Evolutionary conservation across 169 alveolate species (phyloP), one percentile per base, ranked within the genome.

Genomic region (Theileria equi): DNA sequence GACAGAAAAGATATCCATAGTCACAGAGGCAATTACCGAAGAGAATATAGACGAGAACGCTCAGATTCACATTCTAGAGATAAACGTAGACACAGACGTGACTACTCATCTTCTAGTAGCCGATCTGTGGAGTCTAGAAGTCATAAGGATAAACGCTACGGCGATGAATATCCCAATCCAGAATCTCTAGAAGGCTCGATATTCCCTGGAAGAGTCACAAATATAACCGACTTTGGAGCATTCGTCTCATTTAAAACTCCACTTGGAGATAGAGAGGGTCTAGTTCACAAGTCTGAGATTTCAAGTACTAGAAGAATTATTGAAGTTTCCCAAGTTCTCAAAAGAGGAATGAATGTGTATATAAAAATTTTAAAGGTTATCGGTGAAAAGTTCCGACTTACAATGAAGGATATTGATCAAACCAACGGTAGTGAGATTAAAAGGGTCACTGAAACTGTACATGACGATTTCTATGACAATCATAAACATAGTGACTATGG

Each of bases 391-490:
- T 68, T 90, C n/a, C 78, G 89, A 5, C 74, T 90, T 32, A 74
- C 91, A n/a, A 90, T 90, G 94, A 67, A 90, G 2, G 89, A 83
- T n/a, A 91, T 87, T 5, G 91, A 88, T 66, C 94, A 90, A 34
- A 60, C 59, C 7, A 81, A 92, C 0, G 94, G 94, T 2, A 26
- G 52, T 43, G 90, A 88, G 62, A 10, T 19, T 57, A 36, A 6
- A 32, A 26, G 54, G 73, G 34, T 28, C 61, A n/a, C n/a, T 66
- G 7, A 48, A 40, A 6, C 76, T 5, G 28, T 43, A 40, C 10
- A 21, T 36, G 47, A 32, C 11, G n/a, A n/a, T n/a, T n/a, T n/a
- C n/a, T n/a, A n/a, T n/a, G n/a, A n/a, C n/a, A n/a, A n/a, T n/a
- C 0, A 28, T 13, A 0, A 17, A 16, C 0, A 23, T 21, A 8